Conservation (phyloP, 441 rosid genomes). For the Raphanus hybrid region DNA sequence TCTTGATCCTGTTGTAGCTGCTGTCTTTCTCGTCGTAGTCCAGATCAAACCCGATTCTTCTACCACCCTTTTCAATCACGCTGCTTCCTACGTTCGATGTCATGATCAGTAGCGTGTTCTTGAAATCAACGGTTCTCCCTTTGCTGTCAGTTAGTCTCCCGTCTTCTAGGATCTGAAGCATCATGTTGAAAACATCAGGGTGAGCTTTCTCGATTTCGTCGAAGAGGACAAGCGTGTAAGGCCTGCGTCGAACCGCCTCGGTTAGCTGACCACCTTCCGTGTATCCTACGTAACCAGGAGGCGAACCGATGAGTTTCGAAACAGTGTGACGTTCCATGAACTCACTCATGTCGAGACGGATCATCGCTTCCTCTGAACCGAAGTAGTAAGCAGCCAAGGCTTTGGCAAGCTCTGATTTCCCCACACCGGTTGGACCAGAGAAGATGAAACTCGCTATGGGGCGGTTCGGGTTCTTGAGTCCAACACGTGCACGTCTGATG, state of each 20-base stretch:
- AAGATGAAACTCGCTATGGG: constrained; percentile 99
- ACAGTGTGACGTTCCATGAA: constrained; percentile 98
- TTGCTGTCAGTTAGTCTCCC: constrained; percentile 98
- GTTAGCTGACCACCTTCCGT: constrained; percentile 98
- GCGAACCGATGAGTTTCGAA: constrained; percentile 96
- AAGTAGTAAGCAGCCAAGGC: constrained; percentile 94
- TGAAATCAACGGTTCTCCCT: constrained; percentile 97
- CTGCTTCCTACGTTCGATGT: constrained; percentile 98
- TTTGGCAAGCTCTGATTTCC: constrained; percentile 96
- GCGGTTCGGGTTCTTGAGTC: constrained; percentile 93
- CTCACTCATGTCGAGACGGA: constrained; percentile 98
- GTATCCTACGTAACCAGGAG: constrained; percentile 98
- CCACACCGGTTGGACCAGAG: constrained; percentile 99
- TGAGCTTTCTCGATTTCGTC: constrained; percentile 99
- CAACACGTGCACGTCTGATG: constrained; percentile 97
- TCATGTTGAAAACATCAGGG: constrained; percentile 97
- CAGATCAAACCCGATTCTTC: constrained; percentile 90
- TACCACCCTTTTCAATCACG: constrained; percentile 93
- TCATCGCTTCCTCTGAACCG: constrained; percentile 98
- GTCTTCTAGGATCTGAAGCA: constrained; percentile 99
- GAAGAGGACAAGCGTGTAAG: constrained; percentile 86
- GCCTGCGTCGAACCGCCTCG: constrained; percentile 96
- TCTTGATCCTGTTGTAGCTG: constrained; percentile 91
- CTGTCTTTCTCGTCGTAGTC: constrained; percentile 95
- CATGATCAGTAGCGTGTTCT: constrained; percentile 96